Evolutionary conservation across 257 asterid species (phyloP).

Genomic region (Solanum bulbocastanum): DNA sequence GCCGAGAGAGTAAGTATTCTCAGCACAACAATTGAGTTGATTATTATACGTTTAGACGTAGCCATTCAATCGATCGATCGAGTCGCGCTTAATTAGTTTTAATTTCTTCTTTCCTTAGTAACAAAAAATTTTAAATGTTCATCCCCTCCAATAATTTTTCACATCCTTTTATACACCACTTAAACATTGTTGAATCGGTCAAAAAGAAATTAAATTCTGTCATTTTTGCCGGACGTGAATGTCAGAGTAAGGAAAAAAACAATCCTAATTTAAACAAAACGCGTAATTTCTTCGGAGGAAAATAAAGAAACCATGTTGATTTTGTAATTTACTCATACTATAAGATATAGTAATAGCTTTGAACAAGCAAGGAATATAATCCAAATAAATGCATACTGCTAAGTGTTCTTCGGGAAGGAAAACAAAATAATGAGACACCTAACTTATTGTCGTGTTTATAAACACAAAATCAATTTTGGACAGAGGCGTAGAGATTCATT

Average conservation of each 20-base stretch:
- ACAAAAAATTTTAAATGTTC: not conserved
- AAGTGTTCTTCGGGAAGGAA: not conserved
- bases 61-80: not conserved
- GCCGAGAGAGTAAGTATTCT: constrained; percentile 33
- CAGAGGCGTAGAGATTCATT: not conserved
- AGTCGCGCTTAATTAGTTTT: not conserved
- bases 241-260: not conserved
- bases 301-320: not conserved
- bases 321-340: not conserved
- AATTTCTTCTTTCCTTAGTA: not conserved
- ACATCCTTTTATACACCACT: not conserved
- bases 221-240: not conserved
- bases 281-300: not conserved
- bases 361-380: not conserved
- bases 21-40: constrained; percentile 5
- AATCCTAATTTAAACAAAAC: not conserved
- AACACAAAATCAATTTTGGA: not conserved
- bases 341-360: not conserved
- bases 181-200: not conserved
- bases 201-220: not conserved
- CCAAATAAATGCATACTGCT: not conserved
- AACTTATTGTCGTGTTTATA: not conserved
- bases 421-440: not conserved
- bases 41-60: not conserved
- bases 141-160: not conserved